A percentile compares a stretch with the other conserved stretches of the same genome.
phyloP scores from a whole-genome alignment of 2,329 filamentous ascomycete species.

The Coniochaeta sp. region DNA sequence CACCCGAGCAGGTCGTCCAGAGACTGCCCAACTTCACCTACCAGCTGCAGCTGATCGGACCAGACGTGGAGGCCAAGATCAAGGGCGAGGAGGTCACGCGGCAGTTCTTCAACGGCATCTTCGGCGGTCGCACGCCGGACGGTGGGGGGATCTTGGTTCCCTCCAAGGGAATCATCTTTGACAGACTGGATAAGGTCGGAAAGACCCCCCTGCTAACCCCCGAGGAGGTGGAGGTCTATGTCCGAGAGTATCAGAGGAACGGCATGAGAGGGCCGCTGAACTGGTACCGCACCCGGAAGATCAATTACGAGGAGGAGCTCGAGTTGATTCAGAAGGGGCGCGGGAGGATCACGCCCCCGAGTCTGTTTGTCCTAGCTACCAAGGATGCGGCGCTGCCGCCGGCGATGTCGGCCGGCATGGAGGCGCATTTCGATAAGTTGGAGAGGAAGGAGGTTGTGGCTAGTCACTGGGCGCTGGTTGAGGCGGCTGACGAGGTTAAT shows the following conservation, averaged over 20 bases:
- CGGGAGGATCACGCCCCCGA: constrained; percentile 53
- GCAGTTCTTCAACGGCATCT: constrained; percentile 64
- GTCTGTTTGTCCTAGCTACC: constrained; percentile 67
- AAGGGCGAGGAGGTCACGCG: constrained; percentile 51
- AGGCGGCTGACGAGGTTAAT: constrained; percentile 67
- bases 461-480: constrained; percentile 76
- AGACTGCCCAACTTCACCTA: constrained; percentile 67
- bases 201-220: constrained; percentile 52
- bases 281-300: constrained; percentile 72
- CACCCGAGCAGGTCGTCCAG: constrained; percentile 52
- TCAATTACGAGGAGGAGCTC: constrained; percentile 72
- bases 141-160: constrained; percentile 52
- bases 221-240: constrained; percentile 73
- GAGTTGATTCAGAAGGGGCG: constrained; percentile 48
- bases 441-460: constrained; percentile 59
- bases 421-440: constrained; percentile 54
- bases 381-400: constrained; percentile 67
- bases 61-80: constrained; percentile 53
- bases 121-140: constrained; percentile 53
- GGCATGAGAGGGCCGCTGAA: constrained; percentile 75
- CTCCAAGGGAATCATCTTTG: constrained; percentile 54
- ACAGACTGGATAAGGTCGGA: constrained; percentile 50
- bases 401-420: constrained; percentile 65
- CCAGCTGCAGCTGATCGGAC: constrained; percentile 70
- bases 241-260: constrained; percentile 59